These are phyloP conservation scores for Fusarium zealandicum DNA, from an alignment of 2,329 filamentous ascomycete species.

Conservation along the genomic window DNA sequence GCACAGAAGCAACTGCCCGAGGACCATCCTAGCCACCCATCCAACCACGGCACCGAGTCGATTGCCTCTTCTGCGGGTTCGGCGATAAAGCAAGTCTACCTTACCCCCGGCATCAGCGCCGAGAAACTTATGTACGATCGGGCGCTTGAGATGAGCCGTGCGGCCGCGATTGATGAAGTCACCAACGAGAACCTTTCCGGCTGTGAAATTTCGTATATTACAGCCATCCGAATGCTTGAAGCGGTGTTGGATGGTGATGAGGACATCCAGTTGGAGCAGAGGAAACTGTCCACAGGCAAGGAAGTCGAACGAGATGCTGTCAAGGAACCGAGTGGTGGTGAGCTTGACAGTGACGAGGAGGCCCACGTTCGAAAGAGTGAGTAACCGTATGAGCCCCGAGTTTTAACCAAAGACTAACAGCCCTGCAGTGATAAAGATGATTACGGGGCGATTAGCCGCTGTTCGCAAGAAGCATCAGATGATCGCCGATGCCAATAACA, in stretches of 20 bases:
- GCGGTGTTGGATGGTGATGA: constrained; percentile 89
- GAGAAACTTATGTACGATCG: constrained; percentile 99
- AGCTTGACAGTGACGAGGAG: constrained; percentile 73
- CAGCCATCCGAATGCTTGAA: constrained; percentile 93
- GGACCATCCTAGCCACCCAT: constrained; percentile 86
- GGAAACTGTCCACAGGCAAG: constrained; percentile 48
- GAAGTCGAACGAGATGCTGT: constrained; percentile 50
- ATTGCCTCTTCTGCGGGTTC: constrained; percentile 65
- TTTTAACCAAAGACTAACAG: constrained; percentile 34
- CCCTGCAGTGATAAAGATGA: constrained; percentile 66
- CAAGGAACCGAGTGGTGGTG: constrained; percentile 50
- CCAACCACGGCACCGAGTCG: constrained; percentile 71
- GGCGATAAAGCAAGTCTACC: constrained; percentile 78
- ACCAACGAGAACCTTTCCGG: constrained; percentile 86
- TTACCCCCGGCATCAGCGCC: constrained; percentile 89
- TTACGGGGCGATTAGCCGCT: constrained; percentile 60
- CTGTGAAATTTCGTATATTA: constrained; percentile 92
- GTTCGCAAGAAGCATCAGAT: constrained; percentile 68
- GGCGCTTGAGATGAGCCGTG: constrained; percentile 93
- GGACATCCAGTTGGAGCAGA: constrained; percentile 48
- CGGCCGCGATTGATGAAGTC: constrained; percentile 94
- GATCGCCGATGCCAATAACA: constrained; percentile 64
- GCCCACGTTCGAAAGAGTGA: constrained; percentile 76
- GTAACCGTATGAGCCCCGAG: constrained; percentile 37
- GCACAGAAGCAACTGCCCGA: constrained; percentile 83